Evolutionary conservation across 805 yeast species (phyloP).

Genomic region (Blastobotrys parvus): DNA sequence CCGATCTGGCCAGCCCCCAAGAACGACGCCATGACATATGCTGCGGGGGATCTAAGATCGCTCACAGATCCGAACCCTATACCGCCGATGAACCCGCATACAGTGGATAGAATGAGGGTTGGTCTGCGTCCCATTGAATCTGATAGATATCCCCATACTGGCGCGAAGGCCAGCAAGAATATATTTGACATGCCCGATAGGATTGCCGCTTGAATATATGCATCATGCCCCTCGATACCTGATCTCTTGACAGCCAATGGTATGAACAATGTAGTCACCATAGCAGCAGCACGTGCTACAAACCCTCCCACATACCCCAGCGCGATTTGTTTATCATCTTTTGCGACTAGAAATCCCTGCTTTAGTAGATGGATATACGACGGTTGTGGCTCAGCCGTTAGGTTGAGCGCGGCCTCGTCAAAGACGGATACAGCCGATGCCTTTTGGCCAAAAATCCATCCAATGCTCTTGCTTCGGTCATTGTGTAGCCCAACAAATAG

Average conservation of each 20-base stretch:
- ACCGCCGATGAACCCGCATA: constrained; percentile 39
- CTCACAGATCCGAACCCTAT: constrained; percentile 28
- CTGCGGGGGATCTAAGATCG: constrained; percentile 30
- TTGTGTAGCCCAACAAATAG: constrained; percentile 41
- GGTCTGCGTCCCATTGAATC: constrained; percentile 30
- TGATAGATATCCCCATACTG: constrained; percentile 52
- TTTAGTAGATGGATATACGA: constrained; percentile 35
- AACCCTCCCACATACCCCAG: constrained; percentile 53
- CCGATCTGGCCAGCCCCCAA: constrained; percentile 59
- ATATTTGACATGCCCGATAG: constrained; percentile 60
- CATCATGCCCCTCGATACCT: constrained; percentile 43
- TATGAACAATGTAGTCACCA: constrained; percentile 39
- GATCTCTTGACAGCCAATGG: constrained; percentile 25
- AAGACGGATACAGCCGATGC: constrained; percentile 17
- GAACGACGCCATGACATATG: constrained; percentile 34
- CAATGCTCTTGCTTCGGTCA: constrained; percentile 28
- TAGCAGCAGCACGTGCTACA: constrained; percentile 24
- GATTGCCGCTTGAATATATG: constrained; percentile 57
- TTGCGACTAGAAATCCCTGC: constrained; percentile 42
- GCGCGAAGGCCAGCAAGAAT: constrained; percentile 50
- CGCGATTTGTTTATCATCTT: constrained; percentile 38
- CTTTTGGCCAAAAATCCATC: constrained; percentile 24
- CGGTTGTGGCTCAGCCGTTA: constrained; percentile 12
- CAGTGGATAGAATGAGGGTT: constrained; percentile 29
- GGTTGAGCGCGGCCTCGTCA: constrained; percentile 25